Conservation (phyloP, 768 basidiomycete species). For the Rhodocollybia butyracea region DNA sequence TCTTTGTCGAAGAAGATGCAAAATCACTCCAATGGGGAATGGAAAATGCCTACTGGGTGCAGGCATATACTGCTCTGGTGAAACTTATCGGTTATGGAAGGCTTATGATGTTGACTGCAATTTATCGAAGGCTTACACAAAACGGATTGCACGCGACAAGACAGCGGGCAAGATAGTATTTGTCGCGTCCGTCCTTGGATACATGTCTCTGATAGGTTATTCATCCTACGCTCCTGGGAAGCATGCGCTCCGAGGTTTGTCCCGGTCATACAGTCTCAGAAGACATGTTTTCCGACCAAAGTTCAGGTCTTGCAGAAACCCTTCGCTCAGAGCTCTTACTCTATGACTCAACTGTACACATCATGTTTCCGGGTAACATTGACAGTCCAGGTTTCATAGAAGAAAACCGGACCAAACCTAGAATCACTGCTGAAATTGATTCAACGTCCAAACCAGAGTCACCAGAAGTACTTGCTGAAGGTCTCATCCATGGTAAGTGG, state of each 20-base stretch:
- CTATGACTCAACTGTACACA: slow-evolving; percentile 74
- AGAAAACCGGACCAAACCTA: slow-evolving; percentile 59
- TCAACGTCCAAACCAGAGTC: too few species aligned
- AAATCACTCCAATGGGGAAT: slow-evolving; percentile 32
- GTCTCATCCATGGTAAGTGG: slow-evolving; percentile 53
- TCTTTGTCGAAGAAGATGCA: slow-evolving; percentile 50
- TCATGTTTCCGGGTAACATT: slow-evolving; percentile 84
- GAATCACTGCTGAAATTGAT: slow-evolving; percentile 75
- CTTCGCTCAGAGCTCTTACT: slow-evolving; percentile 76
- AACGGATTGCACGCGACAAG: slow-evolving; percentile 55
- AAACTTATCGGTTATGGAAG: too few species aligned
- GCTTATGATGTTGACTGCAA: too few species aligned
- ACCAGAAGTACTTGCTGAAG: slow-evolving; percentile 61
- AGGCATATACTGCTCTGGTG: slow-evolving; percentile 31
- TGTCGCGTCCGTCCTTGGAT: slow-evolving; percentile 70
- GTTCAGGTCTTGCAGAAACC: slow-evolving; percentile 75
- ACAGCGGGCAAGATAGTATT: slow-evolving; percentile 75
- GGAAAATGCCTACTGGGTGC: slow-evolving; percentile 4
- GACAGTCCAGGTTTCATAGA: slow-evolving; percentile 65
- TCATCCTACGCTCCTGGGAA: slow-evolving; percentile 81
- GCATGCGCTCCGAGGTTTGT: slow-evolving; percentile 76
- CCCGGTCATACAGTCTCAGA: background rate
- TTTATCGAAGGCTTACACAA: too few species aligned
- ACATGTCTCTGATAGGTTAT: slow-evolving; percentile 77
- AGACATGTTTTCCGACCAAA: background rate